Conservation (phyloP, 768 basidiomycete genomes). For the Suillus spraguei region DNA sequence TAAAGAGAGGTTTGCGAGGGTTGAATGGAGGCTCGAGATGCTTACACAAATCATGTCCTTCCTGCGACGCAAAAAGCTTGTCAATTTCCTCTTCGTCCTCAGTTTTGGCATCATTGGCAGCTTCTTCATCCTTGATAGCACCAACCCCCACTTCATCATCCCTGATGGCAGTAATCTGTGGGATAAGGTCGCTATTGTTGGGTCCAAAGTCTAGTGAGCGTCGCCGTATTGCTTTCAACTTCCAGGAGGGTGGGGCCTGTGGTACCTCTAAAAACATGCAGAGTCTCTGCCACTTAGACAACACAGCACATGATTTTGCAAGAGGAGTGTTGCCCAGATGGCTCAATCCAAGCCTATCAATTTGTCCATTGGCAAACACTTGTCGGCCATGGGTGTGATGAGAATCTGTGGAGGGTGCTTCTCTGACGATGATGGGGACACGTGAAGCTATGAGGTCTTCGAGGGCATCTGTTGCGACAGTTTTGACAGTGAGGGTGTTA, state of each 20-base stretch:
- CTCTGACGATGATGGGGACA: background rate
- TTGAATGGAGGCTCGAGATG: background rate
- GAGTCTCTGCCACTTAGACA: background rate
- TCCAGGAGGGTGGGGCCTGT: background rate
- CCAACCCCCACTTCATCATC: background rate
- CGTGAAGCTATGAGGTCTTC: background rate
- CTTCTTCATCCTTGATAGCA: background rate
- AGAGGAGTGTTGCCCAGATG: background rate
- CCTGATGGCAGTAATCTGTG: background rate
- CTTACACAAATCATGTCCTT: background rate
- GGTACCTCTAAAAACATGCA: background rate
- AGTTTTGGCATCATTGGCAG: too few species aligned
- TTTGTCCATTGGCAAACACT: background rate
- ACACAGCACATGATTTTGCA: background rate
- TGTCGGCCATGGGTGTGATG: background rate
- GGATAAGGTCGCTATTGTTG: background rate
- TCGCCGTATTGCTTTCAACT: background rate
- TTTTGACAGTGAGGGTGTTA: background rate
- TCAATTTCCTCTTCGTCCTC: background rate
- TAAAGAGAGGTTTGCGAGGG: background rate
- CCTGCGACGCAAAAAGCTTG: background rate
- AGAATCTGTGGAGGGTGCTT: background rate
- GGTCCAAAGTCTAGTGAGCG: background rate
- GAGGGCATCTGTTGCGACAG: background rate
- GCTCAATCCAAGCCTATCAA: background rate